phyloP scores from a whole-genome alignment of 805 yeast genomes.

The Saturnispora galanensis region DNA sequence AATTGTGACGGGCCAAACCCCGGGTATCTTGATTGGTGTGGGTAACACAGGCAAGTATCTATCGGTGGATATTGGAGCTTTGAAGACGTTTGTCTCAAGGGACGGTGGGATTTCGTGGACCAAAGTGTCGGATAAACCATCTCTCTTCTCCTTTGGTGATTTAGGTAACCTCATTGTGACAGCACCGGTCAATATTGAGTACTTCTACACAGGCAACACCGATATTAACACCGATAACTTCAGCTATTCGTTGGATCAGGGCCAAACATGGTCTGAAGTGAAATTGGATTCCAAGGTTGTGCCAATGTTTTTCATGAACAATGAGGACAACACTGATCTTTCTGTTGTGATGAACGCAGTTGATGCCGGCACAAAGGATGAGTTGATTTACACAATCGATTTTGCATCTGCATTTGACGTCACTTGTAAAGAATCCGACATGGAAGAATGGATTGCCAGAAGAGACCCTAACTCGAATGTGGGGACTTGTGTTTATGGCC shows the following conservation, averaged over 20 bases:
- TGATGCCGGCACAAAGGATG: constrained; percentile 11
- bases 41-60: constrained; percentile 73
- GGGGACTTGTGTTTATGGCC: constrained; percentile 59
- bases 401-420: constrained; percentile 45
- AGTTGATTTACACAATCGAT: constrained; percentile 35
- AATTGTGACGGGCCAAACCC: constrained; percentile 41
- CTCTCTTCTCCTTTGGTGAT: constrained; percentile 58
- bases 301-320: constrained; percentile 28
- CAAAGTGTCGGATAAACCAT: constrained; percentile 41
- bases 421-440: constrained; percentile 40
- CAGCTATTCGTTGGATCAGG: constrained; percentile 62
- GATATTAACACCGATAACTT: constrained; percentile 24
- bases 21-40: constrained; percentile 49
- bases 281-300: constrained; percentile 33
- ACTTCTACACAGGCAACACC: constrained; percentile 19
- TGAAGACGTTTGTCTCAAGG: constrained; percentile 50
- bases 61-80: constrained; percentile 16
- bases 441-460: constrained; percentile 57
- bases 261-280: constrained; percentile 48
- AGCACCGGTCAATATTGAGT: constrained; percentile 30
- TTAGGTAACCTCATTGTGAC: constrained; percentile 66
- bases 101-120: constrained; percentile 77
- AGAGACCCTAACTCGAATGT: constrained; percentile 22
- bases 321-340: constrained; percentile 62
- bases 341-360: constrained; percentile 45